phyloP scores from a whole-genome alignment of 176 grass and related monocot genomes.

The Ananas comosus region DNA sequence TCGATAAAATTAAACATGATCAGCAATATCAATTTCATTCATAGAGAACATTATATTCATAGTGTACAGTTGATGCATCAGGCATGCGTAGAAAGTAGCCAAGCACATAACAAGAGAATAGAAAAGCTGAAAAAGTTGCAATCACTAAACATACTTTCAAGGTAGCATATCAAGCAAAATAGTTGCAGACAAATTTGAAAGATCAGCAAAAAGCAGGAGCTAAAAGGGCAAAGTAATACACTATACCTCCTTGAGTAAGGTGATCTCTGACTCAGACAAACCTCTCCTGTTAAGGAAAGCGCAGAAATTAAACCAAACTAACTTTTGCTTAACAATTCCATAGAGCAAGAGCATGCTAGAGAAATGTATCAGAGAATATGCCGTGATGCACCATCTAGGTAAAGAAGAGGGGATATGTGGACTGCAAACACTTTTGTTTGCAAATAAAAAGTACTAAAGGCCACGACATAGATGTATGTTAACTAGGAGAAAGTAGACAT shows the following conservation, averaged over 20 bases:
- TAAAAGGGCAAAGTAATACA: slow-evolving; percentile 8
- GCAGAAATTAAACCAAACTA: slow-evolving; percentile 1
- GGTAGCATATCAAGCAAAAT: neutral
- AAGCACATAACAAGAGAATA: no score
- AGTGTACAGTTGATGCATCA: no score
- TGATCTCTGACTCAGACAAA: slow-evolving; percentile 78
- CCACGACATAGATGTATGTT: neutral
- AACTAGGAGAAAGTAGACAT: neutral
- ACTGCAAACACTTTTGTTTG: neutral
- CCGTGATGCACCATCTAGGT: neutral
- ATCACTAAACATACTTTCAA: no score
- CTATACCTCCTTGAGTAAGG: slow-evolving; percentile 69
- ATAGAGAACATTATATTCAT: no score
- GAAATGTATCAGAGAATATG: neutral
- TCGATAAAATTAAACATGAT: no score
- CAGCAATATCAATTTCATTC: no score
- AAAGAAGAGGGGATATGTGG: neutral
- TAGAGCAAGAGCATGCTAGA: neutral
- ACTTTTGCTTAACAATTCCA: neutral
- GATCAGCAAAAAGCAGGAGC: neutral
- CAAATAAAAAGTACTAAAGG: neutral
- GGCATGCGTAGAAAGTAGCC: no score
- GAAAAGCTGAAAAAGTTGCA: no score
- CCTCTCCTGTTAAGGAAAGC: slow-evolving; percentile 58
- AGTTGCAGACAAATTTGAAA: neutral